These are phyloP conservation scores for Salix udensis DNA, from an alignment of 345 rosid genomes.

Conservation along the genomic window DNA sequence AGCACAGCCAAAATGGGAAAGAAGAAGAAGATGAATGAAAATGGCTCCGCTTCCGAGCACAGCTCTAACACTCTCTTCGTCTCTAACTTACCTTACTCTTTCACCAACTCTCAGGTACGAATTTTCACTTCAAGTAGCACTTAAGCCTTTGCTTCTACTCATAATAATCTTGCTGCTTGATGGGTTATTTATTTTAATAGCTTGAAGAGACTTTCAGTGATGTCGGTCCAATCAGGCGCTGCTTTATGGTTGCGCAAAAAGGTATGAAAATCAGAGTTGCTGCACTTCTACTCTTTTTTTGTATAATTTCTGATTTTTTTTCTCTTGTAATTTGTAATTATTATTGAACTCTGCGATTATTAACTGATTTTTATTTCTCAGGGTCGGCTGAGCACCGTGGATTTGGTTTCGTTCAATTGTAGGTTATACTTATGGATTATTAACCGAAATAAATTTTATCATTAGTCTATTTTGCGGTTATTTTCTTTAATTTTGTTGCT, in stretches of 20 bases:
- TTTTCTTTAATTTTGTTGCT: background rate
- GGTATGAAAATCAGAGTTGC: conserved; percentile 28
- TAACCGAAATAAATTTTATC: background rate
- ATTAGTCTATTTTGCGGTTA: background rate
- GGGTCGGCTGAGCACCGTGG: conserved; percentile 84
- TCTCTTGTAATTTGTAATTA: background rate
- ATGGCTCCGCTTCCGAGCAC: conserved; percentile 41
- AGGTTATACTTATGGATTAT: conserved; percentile 25
- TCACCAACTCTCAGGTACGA: conserved; percentile 73
- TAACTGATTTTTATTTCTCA: conserved; percentile 23
- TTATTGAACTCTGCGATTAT: background rate
- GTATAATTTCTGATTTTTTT: background rate
- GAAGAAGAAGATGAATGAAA: conserved; percentile 39
- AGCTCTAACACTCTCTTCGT: conserved; percentile 71
- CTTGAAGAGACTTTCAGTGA: conserved; percentile 86
- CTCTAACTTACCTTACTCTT: conserved; percentile 76
- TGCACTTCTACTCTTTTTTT: background rate
- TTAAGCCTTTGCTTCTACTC: background rate
- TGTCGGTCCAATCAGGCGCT: conserved; percentile 88
- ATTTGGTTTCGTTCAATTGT: conserved; percentile 75
- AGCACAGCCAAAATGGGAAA: conserved; percentile 7
- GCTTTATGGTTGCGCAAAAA: conserved; percentile 80
- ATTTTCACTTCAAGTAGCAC: background rate
- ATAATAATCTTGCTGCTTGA: background rate
- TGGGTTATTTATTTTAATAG: conserved; percentile 24